Base-by-base conservation (phyloP, 1,284 basidiomycete genomes). In the Ceratobasidium sp. region DNA sequence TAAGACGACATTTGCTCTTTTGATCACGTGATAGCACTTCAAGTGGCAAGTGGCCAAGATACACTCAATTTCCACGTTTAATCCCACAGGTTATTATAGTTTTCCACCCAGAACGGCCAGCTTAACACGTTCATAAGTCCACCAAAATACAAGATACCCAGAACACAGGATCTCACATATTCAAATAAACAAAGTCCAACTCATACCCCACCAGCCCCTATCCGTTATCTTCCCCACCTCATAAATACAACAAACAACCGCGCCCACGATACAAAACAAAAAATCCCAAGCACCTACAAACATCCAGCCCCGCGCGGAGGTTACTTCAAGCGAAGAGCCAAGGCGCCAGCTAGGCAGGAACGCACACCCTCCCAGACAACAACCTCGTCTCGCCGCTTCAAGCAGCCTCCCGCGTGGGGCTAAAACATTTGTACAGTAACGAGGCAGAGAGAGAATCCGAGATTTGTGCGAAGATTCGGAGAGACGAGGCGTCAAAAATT, bases 311-410 rank as follows among this genome's bases (percentile, higher is more conserved):
- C 65, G 25, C 46, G 64, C 15, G 65, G 65, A 67, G 49, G 51
- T 67, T 52, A 66, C 49, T 67, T 67, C 65, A 67, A 67, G 49
- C 65, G 29, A 67, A 67, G 65, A 67, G 49, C 65, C 65, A 34
- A 67, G 46, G 51, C 49, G 43, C 49, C 65, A 49, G 15, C 2
- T 49, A 46, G 40, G 65, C 13, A 15, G 43, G 46, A 46, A 67
- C 3, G 46, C n/a, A 52, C 9, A 34, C 46, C 49, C 65, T 52
- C 65, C 49, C 2, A 7, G 32, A 3, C 64, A 49, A n/a, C 46
- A 37, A 62, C n/a, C 46, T 32, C 65, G 29, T 34, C 46, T 67
- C 49, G 46, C 52, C 46, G 49, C 65, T 67, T 67, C 29, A 37
- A 67, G 32, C 9, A 67, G 29, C 46, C 65, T n/a, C 49, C 65